Evolutionary conservation across 2,329 filamentous ascomycete genomes (phyloP).

Genomic region (Phialemoniopsis sp.): DNA sequence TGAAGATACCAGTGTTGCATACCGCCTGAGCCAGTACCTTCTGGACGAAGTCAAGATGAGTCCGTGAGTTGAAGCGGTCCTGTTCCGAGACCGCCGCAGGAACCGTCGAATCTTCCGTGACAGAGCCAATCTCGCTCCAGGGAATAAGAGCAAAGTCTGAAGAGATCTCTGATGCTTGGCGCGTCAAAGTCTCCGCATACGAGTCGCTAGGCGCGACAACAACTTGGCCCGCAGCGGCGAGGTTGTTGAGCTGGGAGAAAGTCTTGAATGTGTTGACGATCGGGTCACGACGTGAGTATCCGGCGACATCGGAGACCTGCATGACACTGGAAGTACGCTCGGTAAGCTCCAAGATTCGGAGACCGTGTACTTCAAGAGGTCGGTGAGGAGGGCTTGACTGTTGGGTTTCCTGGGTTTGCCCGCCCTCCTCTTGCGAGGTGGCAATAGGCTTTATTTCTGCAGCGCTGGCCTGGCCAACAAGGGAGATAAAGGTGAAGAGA

Average conservation of each 20-base stretch:
- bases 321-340: constrained; percentile 95
- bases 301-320: constrained; percentile 81
- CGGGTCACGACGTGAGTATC: constrained; percentile 66
- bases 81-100: constrained; percentile 34
- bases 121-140: constrained; percentile 80
- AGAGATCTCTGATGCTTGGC: constrained; percentile 63
- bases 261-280: constrained; percentile 89
- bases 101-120: constrained; percentile 58
- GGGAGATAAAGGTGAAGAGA: constrained; percentile 75
- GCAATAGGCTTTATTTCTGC: constrained; percentile 10
- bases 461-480: constrained; percentile 51
- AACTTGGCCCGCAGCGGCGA: constrained; percentile 78
- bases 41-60: constrained; percentile 72
- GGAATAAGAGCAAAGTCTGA: constrained; percentile 79
- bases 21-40: constrained; percentile 58
- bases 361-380: constrained; percentile 71
- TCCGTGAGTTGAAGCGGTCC: constrained; percentile 57
- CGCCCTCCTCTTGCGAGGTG: constrained; percentile 15
- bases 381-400: constrained; percentile 16
- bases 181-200: constrained; percentile 73
- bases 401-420: constrained; percentile 30
- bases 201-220: constrained; percentile 73
- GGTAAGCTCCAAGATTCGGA: constrained; percentile 83
- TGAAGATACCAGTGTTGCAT: constrained; percentile 72
- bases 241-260: constrained; percentile 78